Evolutionary conservation across 176 grass and related monocot species (phyloP).

Genomic region (Eragrostis nindensis): DNA sequence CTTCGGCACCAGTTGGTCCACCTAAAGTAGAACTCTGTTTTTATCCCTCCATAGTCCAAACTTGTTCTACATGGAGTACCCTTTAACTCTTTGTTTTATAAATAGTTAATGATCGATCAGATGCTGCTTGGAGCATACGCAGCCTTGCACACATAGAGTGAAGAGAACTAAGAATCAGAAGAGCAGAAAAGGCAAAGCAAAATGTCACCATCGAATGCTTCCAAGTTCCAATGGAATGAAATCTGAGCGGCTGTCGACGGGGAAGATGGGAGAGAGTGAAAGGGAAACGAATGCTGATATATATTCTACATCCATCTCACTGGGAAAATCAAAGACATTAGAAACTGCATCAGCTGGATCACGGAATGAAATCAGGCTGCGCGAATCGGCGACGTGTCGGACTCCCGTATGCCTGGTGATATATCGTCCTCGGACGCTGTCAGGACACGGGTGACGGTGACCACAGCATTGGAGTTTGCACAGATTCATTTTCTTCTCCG

Average conservation of each 20-base stretch:
- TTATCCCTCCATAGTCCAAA: neutral
- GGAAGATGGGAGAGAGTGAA: neutral
- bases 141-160: neutral
- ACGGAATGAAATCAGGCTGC: neutral
- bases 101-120: neutral
- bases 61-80: neutral
- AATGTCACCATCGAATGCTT: slow-evolving; percentile 1
- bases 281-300: neutral
- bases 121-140: slow-evolving; percentile 49
- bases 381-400: neutral
- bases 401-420: neutral
- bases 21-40: slow-evolving; percentile 24
- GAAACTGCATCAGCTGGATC: neutral
- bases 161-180: slow-evolving; percentile 15
- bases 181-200: neutral
- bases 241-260: neutral
- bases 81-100: neutral
- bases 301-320: neutral
- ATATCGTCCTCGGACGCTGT: neutral
- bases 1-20: neutral
- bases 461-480: neutral
- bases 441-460: neutral
- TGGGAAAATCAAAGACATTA: neutral
- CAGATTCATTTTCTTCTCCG: neutral
- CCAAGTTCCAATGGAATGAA: too few relatives aligned